Evolutionary conservation across 768 basidiomycete species (phyloP).

Genomic region (Mycena albidolilacea): DNA sequence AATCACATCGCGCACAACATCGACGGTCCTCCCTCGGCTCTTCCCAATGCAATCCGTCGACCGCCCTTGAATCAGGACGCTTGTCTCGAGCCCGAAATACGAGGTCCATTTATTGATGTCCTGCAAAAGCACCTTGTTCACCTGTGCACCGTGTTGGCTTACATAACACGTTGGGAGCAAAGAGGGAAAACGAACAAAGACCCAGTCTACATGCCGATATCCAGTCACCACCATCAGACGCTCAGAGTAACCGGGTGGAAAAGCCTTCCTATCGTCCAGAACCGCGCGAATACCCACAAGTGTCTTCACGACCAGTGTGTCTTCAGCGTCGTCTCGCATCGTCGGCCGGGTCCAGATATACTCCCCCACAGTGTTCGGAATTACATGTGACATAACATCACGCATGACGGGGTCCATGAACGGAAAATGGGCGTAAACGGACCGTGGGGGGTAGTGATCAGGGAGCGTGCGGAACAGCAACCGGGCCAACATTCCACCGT

Average conservation of each 20-base stretch:
- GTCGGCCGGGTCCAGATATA: constrained; percentile 74
- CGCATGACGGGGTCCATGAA: constrained; percentile 77
- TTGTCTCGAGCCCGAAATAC: constrained; percentile 28
- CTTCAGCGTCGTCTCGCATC: constrained; percentile 38
- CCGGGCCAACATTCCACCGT: constrained; percentile 81
- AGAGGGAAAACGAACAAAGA: constrained; percentile 37
- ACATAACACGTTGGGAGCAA: not conserved
- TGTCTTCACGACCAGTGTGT: constrained; percentile 45
- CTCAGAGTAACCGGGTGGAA: constrained; percentile 51
- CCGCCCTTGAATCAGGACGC: constrained; percentile 26
- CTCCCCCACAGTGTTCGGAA: constrained; percentile 51
- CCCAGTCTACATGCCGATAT: constrained; percentile 41
- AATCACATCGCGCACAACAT: constrained; percentile 78
- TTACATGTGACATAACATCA: constrained; percentile 51
- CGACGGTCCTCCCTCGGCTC: constrained; percentile 53
- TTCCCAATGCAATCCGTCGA: constrained; percentile 27
- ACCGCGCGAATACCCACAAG: constrained; percentile 54
- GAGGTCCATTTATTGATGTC: constrained; percentile 12
- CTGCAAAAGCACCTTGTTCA: constrained; percentile 4
- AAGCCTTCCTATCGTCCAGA: constrained; percentile 46
- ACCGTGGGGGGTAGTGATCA: constrained; percentile 73
- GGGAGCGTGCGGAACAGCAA: constrained; percentile 83
- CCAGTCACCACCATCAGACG: constrained; percentile 51
- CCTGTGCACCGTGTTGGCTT: constrained; percentile 10
- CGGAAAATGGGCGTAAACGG: constrained; percentile 85